Evolutionary conservation across 129 eudicot genomes (phyloP), one percentile per base, ranked within the genome.

Genomic region (Heracleum sosnowskyi): DNA sequence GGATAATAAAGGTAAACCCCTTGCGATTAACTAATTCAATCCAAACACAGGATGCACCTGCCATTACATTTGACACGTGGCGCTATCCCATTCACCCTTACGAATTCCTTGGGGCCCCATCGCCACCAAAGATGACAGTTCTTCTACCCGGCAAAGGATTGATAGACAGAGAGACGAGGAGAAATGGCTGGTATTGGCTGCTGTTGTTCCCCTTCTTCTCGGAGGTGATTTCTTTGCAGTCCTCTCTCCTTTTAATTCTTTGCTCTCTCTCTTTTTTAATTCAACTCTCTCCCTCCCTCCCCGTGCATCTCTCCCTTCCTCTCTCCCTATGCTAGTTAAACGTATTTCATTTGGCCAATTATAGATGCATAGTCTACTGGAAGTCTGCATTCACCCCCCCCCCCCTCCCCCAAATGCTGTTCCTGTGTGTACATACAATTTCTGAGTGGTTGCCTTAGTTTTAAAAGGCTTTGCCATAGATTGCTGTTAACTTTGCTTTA

Each of bases 101-200:
- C 37, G 69, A 86, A 87, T 93, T 92, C 81, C 98, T 78, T 53
- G 77, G 91, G 92, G n/a, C n/a, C n/a, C n/a, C 75, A 29, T 4
- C 11, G 55, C 13, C 64, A 9, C 11, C 64, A 22, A 6, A 8
- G 71, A 28, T 33, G 36, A 20, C 80, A 78, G 70, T 74, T 76
- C 40, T 28, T n/a, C 79, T 57, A 57, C 66, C 28, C 11, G 66
- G 33, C 33, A 57, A 68, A 57, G 76, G 77, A 68, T 35, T 60
- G 78, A 69, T 49, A 76, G 76, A 66, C 81, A 49, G 55, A 44
- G 69, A 74, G n/a, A 78, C 31, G 55, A 77, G 29, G 11, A 44
- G 76, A 84, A 77, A 93, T 93, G 98, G 92, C 98, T 51, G 85
- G 91, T 71, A 86, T 90, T 84, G 86, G 84, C 70, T 89, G 75